A percentile compares a stretch with the other conserved stretches of the same genome.
Conservation (phyloP, 129 eudicot species). For the carrot (Daucus carota) region DH1_v3.0 NC_030386.2:23160501-23161000, state of each 20-base stretch:
- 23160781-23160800: neutral
- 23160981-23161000: too few species aligned
- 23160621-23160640: neutral
- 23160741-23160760: neutral
- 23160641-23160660: neutral
- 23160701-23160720: neutral
- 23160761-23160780: neutral
- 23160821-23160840: neutral
- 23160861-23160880: neutral
- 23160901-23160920: neutral
- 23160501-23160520: neutral
- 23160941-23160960: constrained; percentile 16
- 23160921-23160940: neutral
- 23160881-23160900: neutral
- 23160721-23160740: neutral
- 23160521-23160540: neutral
- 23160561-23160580: neutral
- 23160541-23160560: neutral
- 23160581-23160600: neutral
- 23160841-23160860: neutral
- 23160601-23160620: neutral
- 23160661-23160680: neutral
- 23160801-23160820: neutral
- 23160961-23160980: too few species aligned
- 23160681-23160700: neutral